Conservation (phyloP, 2,329 filamentous ascomycete species). For the Ophiosphaerella herpotricha region DNA sequence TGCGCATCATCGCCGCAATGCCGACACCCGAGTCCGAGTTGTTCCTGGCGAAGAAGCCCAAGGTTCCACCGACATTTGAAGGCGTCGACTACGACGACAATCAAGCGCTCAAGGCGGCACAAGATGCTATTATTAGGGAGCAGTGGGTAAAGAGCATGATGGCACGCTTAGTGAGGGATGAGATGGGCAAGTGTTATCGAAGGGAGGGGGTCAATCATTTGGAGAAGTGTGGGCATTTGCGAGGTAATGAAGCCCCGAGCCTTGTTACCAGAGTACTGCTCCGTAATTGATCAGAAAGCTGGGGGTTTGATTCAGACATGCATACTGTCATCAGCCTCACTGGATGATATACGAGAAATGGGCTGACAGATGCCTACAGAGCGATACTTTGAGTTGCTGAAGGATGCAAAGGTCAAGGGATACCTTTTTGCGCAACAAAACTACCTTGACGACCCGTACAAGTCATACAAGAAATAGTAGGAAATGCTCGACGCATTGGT, state of each 20-base stretch:
- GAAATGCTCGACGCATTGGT: background rate
- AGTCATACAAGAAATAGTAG: conserved; percentile 50
- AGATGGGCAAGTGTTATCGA: conserved; percentile 85
- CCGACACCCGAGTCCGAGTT: conserved; percentile 81
- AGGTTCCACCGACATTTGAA: conserved; percentile 80
- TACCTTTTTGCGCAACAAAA: conserved; percentile 81
- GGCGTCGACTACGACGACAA: conserved; percentile 87
- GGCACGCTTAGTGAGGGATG: conserved; percentile 79
- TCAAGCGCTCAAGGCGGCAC: conserved; percentile 77
- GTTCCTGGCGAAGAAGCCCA: conserved; percentile 84
- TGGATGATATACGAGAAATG: background rate
- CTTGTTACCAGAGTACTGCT: background rate
- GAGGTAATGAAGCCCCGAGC: conserved; percentile 60
- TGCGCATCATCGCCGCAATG: conserved; percentile 56
- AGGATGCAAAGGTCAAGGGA: conserved; percentile 76
- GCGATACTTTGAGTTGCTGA: conserved; percentile 77
- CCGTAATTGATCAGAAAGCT: too few species aligned
- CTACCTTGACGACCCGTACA: conserved; percentile 56
- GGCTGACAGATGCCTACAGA: conserved; percentile 57
- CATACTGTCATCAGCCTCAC: background rate
- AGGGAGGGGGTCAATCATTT: conserved; percentile 84
- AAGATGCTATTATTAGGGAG: conserved; percentile 80
- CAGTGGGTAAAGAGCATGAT: conserved; percentile 92
- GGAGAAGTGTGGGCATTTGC: conserved; percentile 80
- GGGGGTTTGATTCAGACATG: background rate